Base-by-base conservation (phyloP, 345 rosid genomes). In the Hypericum perforatum region DNA sequence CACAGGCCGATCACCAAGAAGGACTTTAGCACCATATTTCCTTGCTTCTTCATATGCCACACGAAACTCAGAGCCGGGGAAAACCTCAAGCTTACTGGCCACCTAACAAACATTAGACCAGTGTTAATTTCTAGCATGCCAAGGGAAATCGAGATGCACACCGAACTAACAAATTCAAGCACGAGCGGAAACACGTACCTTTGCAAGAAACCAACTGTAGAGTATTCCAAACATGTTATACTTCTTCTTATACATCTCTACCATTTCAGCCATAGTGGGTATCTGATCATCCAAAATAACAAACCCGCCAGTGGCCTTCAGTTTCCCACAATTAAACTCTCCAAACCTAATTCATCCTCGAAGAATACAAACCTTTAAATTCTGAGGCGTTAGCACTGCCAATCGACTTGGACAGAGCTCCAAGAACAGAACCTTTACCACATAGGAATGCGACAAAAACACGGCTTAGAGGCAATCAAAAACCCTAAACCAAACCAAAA, bases 1-100 rank as follows among this genome's bases (percentile, higher is more conserved):
- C 37, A 88, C 89, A 16, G 95, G 95, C 50, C 98, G 96, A 82
- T 92, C 98, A 61, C 98, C 98, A 56, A 88, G 89, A 58, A 85
- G 58, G 54, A 88, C 94, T 68, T 71, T 80, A 55, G 86, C 85
- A 55, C 82, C 85, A 73, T 88, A 83, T 57, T 82, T 77, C 63
- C 48, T 71, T 37, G 98, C 98, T 76, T 85, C 97, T 76, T 92
- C 89, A 77, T 37, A 83, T 46, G 91, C 98, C 68, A 83, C 89
- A 53, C 94, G 95, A 67, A 92, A 88, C 69, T 88, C 98, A 52
- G 94, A 76, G 39, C 95, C 97, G 64, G 98, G 96, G 58, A 81
- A 71, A 61, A 82, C 94, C 57, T 88, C 94, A 38, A 92, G 89
- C 76, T 69, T 69, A 58, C 76, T 72, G 39, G 95, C 96, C 41